These are phyloP conservation scores for Fusarium pseudocircinatum DNA, from an alignment of 2,329 filamentous ascomycete species.

Conservation along the genomic window DNA sequence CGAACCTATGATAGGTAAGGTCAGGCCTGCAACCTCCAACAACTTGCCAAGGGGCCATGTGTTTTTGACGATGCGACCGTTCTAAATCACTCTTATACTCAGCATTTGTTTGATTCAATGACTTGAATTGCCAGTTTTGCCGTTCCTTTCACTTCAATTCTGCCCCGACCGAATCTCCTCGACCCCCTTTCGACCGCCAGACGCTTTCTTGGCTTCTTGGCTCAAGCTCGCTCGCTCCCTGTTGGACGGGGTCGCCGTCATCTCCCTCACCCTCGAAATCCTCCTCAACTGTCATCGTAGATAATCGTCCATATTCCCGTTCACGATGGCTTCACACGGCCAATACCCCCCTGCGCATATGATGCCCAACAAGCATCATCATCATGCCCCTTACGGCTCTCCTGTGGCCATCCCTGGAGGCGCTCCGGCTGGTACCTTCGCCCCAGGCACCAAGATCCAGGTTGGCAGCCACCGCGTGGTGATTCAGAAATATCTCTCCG, in stretches of 20 bases:
- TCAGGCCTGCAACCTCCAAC: slow-evolving; percentile 35
- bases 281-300: slow-evolving; percentile 14
- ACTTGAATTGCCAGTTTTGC: slow-evolving; percentile 35
- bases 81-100: slow-evolving; percentile 37
- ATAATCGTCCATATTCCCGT: neutral
- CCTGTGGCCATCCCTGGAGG: slow-evolving; percentile 53
- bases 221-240: slow-evolving; percentile 26
- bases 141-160: slow-evolving; percentile 35
- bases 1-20: slow-evolving; percentile 32
- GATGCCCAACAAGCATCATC: slow-evolving; percentile 49
- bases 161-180: slow-evolving; percentile 6
- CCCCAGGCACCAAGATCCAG: slow-evolving; percentile 94
- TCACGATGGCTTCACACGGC: slow-evolving; percentile 51
- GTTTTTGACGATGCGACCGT: slow-evolving; percentile 42
- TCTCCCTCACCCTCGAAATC: slow-evolving; percentile 23
- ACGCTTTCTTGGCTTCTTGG: slow-evolving; percentile 27
- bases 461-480: slow-evolving; percentile 91
- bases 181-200: slow-evolving; percentile 33
- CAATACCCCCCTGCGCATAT: slow-evolving; percentile 46
- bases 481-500: slow-evolving; percentile 96
- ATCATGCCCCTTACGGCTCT: slow-evolving; percentile 57
- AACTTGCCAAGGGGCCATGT: slow-evolving; percentile 42
- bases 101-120: slow-evolving; percentile 38
- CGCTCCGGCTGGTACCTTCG: slow-evolving; percentile 84
- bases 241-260: slow-evolving; percentile 33